Evolutionary conservation across 768 basidiomycete genomes (phyloP).

Genomic region (Lentinula sp.): DNA sequence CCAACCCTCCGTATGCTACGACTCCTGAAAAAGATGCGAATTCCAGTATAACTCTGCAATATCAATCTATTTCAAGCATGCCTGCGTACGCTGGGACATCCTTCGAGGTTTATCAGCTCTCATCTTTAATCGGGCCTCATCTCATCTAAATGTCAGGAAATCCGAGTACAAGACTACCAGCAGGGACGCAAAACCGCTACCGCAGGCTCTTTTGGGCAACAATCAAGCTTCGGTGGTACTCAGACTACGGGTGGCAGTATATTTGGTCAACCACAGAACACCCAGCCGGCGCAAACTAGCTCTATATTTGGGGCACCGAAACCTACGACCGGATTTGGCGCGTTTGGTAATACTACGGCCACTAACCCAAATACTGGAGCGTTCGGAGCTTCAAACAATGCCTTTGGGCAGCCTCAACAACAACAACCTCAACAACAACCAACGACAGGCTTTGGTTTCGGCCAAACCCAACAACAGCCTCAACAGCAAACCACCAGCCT

Average conservation of each 20-base stretch:
- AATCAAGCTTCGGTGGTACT: conserved; percentile 42
- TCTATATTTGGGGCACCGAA: conserved; percentile 62
- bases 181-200: conserved; percentile 62
- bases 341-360: conserved; percentile 54
- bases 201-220: conserved; percentile 47
- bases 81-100: conserved; percentile 74
- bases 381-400: conserved; percentile 41
- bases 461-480: conserved; percentile 19
- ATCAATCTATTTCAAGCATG: conserved; percentile 79
- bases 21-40: conserved; percentile 63
- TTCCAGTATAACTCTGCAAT: conserved; percentile 50
- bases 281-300: background rate
- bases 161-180: conserved; percentile 70
- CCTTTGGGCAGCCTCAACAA: conserved; percentile 40
- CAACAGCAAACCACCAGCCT: conserved; percentile 19
- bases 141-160: conserved; percentile 40
- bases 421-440: conserved; percentile 21
- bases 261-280: conserved; percentile 36
- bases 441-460: background rate
- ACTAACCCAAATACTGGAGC: conserved; percentile 29
- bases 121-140: conserved; percentile 10
- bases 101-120: conserved; percentile 51
- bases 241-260: conserved; percentile 32
- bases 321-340: conserved; percentile 70
- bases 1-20: conserved; percentile 55